Conservation (phyloP, 2,329 filamentous ascomycete genomes). For the Tolypocladium ophioglossoides region DNA sequence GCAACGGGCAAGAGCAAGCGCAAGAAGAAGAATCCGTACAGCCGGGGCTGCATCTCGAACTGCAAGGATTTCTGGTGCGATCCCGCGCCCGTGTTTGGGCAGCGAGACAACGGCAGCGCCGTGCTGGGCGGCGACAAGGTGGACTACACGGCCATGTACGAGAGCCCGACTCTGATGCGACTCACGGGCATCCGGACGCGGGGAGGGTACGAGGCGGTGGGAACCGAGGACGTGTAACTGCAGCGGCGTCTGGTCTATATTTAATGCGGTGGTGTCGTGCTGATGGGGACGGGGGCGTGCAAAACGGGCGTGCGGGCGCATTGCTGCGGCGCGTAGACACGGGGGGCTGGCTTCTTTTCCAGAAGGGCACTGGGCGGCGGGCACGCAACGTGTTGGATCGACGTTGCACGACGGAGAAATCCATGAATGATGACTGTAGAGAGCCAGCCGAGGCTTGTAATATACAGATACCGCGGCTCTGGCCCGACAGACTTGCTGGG, state of each 20-base stretch:
- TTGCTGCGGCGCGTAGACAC: background rate
- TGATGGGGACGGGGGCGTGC: background rate
- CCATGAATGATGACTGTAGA: background rate
- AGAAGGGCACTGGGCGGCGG: background rate
- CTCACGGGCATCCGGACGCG: slow-evolving; percentile 35
- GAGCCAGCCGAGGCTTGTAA: background rate
- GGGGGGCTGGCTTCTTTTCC: background rate
- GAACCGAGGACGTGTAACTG: slow-evolving; percentile 36
- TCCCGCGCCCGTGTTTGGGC: slow-evolving; percentile 68
- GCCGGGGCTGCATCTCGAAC: slow-evolving; percentile 71
- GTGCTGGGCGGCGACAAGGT: slow-evolving; percentile 68
- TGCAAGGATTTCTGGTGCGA: slow-evolving; percentile 97
- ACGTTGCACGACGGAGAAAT: background rate
- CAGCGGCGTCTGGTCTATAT: background rate
- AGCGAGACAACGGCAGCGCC: slow-evolving; percentile 61
- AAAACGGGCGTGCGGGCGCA: background rate
- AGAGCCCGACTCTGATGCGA: slow-evolving; percentile 64
- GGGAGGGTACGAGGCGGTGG: slow-evolving; percentile 54
- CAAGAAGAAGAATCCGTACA: slow-evolving; percentile 70
- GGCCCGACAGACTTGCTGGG: too few relatives aligned
- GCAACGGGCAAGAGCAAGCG: slow-evolving; percentile 44
- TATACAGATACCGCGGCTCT: background rate
- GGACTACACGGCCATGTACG: slow-evolving; percentile 85
- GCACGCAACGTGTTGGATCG: background rate
- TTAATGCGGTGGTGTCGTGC: background rate